A percentile compares a stretch with the other conserved stretches of the same genome.
phyloP scores from a whole-genome alignment of 495 filamentous ascomycete genomes.

The Aspergillus mulundensis region DNA sequence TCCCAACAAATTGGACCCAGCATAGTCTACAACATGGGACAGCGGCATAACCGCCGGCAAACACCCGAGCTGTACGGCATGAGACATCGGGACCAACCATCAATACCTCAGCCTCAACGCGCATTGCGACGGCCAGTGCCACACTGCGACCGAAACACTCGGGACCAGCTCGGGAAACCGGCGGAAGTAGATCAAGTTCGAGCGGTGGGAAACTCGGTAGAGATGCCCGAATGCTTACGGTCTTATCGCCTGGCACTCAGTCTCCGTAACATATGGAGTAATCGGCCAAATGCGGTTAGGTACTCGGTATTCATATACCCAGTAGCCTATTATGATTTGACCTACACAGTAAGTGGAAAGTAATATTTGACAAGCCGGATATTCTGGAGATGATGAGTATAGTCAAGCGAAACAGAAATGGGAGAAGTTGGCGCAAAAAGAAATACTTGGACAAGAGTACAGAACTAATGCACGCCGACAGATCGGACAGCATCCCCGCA shows the following conservation, averaged over 20 bases:
- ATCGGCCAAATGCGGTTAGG: not conserved
- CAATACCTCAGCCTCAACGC: not conserved
- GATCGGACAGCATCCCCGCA: conserved; percentile 7
- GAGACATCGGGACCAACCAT: not conserved
- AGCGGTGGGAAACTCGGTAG: not conserved
- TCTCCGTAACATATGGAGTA: not conserved
- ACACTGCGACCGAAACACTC: too few species aligned
- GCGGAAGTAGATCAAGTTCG: not conserved
- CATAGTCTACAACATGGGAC: not conserved
- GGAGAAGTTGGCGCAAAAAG: not conserved
- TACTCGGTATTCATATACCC: not conserved
- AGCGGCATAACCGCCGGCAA: not conserved
- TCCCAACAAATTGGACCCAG: not conserved
- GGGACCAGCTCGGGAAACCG: not conserved
- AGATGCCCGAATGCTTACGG: not conserved
- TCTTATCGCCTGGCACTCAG: not conserved
- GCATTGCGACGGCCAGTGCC: not conserved
- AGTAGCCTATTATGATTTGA: not conserved
- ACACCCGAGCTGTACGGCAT: not conserved
- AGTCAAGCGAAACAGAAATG: not conserved
- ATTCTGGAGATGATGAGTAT: not conserved
- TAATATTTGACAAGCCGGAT: not conserved
- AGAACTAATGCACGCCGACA: conserved; percentile 1
- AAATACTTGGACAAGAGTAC: not conserved
- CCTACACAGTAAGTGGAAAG: not conserved